These are phyloP conservation scores for Colletotrichum spaethianum DNA, from an alignment of 2,329 filamentous ascomycete genomes.

Conservation along the genomic window DNA sequence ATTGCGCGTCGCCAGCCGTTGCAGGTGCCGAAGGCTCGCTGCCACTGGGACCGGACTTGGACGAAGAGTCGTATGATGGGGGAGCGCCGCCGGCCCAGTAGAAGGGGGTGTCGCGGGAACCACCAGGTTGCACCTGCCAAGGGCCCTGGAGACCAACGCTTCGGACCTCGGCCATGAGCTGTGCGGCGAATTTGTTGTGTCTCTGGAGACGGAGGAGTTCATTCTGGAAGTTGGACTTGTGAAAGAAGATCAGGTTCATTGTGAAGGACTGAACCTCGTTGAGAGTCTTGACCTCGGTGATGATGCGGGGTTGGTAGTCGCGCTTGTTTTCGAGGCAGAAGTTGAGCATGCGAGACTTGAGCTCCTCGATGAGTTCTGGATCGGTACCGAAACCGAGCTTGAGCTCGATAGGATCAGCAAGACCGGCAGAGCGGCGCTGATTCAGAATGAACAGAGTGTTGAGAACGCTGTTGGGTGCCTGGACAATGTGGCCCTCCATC, in stretches of 20 bases:
- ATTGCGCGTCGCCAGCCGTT: constrained; percentile 15
- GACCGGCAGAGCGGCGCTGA: constrained; percentile 88
- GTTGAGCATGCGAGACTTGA: constrained; percentile 84
- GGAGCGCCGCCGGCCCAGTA: constrained; percentile 61
- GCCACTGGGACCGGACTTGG: constrained; percentile 39
- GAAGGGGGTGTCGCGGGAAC: constrained; percentile 77
- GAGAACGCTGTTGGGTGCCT: constrained; percentile 93
- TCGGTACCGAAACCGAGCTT: constrained; percentile 92
- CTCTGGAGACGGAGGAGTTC: constrained; percentile 90
- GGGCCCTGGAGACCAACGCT: constrained; percentile 90
- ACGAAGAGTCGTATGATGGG: constrained; percentile 51
- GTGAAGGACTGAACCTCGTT: constrained; percentile 88
- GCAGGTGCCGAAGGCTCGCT: constrained; percentile 36
- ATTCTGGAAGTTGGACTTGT: constrained; percentile 97
- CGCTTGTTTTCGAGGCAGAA: constrained; percentile 90
- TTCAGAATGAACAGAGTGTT: constrained; percentile 97
- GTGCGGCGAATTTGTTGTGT: constrained; percentile 94
- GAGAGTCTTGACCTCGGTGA: constrained; percentile 86
- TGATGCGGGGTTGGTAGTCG: constrained; percentile 88
- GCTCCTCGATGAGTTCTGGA: constrained; percentile 83
- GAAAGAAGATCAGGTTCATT: constrained; percentile 96
- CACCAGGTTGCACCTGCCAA: constrained; percentile 71
- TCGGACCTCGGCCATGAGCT: constrained; percentile 88
- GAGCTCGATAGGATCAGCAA: constrained; percentile 89
- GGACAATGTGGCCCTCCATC: constrained; percentile 96